These are phyloP conservation scores for Aaosphaeria pasadenensis DNA, from an alignment of 2,329 filamentous ascomycete genomes.

Conservation along the genomic window DNA sequence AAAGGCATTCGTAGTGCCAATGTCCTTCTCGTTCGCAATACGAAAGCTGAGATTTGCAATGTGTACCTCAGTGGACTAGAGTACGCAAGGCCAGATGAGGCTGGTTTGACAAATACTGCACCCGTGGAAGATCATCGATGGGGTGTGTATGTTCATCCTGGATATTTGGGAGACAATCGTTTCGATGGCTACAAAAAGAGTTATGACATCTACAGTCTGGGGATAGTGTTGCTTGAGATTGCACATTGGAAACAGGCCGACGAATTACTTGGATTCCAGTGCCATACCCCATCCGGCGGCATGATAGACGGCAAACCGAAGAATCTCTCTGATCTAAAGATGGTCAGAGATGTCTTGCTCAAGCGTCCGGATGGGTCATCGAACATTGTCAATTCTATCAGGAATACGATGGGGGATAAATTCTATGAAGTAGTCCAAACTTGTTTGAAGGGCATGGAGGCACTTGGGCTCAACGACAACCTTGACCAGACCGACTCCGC, in stretches of 20 bases:
- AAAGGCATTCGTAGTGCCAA: constrained; percentile 53
- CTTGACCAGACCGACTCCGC: background rate
- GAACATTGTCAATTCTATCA: no score
- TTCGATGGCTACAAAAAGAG: constrained; percentile 28
- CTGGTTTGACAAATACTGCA: constrained; percentile 44
- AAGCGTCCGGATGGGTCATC: no score
- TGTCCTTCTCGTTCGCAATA: constrained; percentile 38
- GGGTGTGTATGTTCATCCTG: background rate
- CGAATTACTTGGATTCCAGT: no score
- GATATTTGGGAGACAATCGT: constrained; percentile 44
- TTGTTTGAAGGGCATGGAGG: background rate
- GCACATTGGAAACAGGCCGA: constrained; percentile 40
- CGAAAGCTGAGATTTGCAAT: constrained; percentile 30
- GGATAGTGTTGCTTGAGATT: constrained; percentile 49
- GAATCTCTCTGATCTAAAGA: no score
- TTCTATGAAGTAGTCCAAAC: background rate
- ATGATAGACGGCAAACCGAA: no score
- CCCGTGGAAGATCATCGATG: constrained; percentile 15
- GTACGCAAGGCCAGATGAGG: constrained; percentile 45
- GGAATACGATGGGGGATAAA: background rate
- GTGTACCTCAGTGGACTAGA: constrained; percentile 50
- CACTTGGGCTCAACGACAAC: background rate
- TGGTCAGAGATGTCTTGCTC: no score
- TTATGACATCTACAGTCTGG: constrained; percentile 42
- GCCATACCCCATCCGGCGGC: no score